These are phyloP conservation scores for Sclerotinia sclerotiorum DNA, from an alignment of 2,329 filamentous ascomycete species.

Conservation along the genomic window DNA sequence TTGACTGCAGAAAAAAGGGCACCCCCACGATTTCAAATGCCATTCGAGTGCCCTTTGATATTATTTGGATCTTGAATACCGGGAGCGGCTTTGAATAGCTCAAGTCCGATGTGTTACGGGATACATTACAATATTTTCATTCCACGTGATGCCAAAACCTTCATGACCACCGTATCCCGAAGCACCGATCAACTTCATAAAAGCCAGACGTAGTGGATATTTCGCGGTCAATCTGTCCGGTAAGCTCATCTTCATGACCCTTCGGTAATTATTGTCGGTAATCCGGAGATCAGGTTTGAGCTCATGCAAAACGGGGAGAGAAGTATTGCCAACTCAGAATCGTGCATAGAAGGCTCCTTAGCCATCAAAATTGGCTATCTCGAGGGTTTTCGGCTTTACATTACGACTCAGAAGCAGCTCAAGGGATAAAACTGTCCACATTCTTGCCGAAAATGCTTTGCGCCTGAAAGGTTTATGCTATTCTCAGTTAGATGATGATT, in stretches of 20 bases:
- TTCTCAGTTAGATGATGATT: neutral
- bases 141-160: too few species aligned
- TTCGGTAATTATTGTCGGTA: neutral
- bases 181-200: neutral
- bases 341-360: neutral
- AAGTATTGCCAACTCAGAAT: neutral
- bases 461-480: neutral
- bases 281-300: neutral
- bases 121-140: too few species aligned
- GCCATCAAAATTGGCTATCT: too few species aligned
- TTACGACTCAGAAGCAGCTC: neutral
- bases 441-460: neutral
- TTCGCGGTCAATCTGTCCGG: neutral
- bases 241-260: neutral
- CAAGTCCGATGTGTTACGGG: conserved; percentile 12
- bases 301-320: neutral
- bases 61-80: conserved; percentile 54
- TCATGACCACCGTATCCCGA: neutral
- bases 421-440: neutral
- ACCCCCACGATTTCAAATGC: conserved; percentile 45
- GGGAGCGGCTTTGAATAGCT: conserved; percentile 47
- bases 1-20: conserved; percentile 49
- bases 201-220: too few species aligned
- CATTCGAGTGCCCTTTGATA: conserved; percentile 50
- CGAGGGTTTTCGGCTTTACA: neutral